phyloP scores from a whole-genome alignment of 148 eudicot species.

The Vaccinium darrowii region DNA sequence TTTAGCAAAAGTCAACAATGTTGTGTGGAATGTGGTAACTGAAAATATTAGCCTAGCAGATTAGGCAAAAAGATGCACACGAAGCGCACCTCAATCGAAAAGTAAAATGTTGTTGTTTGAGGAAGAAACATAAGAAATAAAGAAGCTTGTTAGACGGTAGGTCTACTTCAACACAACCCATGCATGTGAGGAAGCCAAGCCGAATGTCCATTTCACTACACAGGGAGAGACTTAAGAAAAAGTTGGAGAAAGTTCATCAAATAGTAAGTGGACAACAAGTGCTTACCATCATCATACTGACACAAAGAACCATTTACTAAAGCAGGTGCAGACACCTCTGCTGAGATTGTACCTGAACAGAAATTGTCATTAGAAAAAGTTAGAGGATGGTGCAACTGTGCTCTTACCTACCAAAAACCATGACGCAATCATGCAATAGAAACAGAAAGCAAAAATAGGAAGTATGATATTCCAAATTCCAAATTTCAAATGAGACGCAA shows the following conservation, averaged over 20 bases:
- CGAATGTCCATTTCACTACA: background rate
- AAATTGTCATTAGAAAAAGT: background rate
- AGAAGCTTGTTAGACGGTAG: background rate
- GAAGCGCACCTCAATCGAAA: background rate
- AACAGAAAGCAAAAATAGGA: background rate
- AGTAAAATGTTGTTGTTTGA: background rate
- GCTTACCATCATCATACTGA: background rate
- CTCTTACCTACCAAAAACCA: background rate
- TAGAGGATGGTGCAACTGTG: background rate
- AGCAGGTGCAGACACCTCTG: background rate
- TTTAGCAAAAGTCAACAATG: background rate
- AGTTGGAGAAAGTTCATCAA: background rate
- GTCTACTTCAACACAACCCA: background rate
- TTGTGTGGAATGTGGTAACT: background rate
- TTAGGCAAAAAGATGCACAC: background rate
- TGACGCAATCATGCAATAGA: background rate
- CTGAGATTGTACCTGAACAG: background rate
- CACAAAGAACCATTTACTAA: constrained; percentile 1
- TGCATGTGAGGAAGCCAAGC: background rate
- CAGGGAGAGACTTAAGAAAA: background rate
- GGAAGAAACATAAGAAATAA: background rate
- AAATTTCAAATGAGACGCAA: background rate
- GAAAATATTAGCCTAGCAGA: background rate
- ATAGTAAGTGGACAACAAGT: background rate
- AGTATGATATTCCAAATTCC: background rate